A percentile compares a stretch with the other conserved stretches of the same genome.
Conservation (phyloP, 805 yeast genomes). For the Maudiozyma saulgeensis region DNA sequence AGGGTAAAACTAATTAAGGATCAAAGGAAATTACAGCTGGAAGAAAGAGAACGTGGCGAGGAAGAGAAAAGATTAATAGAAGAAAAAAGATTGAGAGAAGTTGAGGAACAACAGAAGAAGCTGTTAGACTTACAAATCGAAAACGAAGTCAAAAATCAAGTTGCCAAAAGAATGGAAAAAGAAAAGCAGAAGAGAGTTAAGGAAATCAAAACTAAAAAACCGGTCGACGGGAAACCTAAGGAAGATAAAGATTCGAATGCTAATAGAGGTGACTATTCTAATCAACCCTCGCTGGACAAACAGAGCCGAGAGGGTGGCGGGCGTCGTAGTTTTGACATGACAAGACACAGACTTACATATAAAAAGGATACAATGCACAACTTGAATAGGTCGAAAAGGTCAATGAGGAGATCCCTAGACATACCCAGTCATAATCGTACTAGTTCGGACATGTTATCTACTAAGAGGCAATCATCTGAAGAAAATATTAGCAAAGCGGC, state of each 20-base stretch:
- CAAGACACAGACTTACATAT: background rate
- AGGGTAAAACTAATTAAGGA: constrained; percentile 18
- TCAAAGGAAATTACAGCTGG: constrained; percentile 9
- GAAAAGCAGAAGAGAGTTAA: constrained; percentile 6
- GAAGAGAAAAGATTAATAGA: constrained; percentile 8
- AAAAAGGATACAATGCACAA: background rate
- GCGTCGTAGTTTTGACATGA: background rate
- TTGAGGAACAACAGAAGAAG: constrained; percentile 13
- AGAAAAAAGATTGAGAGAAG: constrained; percentile 8
- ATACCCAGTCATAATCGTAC: background rate
- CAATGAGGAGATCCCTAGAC: background rate
- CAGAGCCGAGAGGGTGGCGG: background rate
- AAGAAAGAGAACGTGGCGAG: constrained; percentile 5
- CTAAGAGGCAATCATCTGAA: background rate
- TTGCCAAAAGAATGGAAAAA: constrained; percentile 12
- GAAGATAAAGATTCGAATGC: background rate
- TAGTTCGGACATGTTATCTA: background rate
- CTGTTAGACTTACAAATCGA: constrained; percentile 18
- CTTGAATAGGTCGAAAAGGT: background rate
- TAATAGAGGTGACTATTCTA: background rate
- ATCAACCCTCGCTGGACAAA: background rate
- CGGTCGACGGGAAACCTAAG: background rate
- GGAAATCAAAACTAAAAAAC: background rate
- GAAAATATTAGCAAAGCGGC: constrained; percentile 7
- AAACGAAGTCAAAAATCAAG: constrained; percentile 19